Conservation (phyloP, 2,329 filamentous ascomycete genomes). For the Colletotrichum tanaceti region DNA sequence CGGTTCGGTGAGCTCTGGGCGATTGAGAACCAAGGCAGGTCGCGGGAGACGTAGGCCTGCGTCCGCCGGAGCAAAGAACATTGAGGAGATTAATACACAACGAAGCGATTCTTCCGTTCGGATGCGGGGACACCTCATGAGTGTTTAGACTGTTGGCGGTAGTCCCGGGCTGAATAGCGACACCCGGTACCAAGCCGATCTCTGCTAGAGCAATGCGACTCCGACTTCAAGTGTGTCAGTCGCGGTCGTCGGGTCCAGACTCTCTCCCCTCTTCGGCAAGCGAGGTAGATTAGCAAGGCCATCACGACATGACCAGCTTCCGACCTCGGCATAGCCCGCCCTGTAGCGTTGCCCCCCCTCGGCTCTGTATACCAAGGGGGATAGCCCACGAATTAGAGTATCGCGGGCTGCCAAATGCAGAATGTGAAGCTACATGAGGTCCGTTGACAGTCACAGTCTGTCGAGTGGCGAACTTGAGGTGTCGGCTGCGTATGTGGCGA, state of each 20-base stretch:
- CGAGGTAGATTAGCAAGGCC: neutral
- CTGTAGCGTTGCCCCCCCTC: neutral
- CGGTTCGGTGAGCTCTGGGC: slow-evolving; percentile 50
- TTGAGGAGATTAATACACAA: neutral
- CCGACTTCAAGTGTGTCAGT: neutral
- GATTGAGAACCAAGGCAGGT: slow-evolving; percentile 41
- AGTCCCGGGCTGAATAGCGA: neutral
- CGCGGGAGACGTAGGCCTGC: neutral
- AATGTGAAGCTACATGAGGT: neutral
- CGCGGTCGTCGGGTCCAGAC: too few species aligned
- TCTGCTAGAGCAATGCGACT: neutral
- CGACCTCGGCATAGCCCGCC: neutral
- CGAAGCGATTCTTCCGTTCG: neutral
- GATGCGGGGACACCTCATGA: neutral
- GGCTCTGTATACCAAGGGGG: neutral
- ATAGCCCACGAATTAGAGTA: neutral
- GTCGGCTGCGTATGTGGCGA: neutral
- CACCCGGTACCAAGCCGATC: neutral
- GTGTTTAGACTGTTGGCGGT: neutral
- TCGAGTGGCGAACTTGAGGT: neutral
- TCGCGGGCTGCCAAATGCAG: neutral
- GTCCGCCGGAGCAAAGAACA: neutral
- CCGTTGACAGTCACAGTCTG: neutral
- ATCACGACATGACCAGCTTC: neutral
- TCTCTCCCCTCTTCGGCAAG: neutral